Evolutionary conservation across 2,329 filamentous ascomycete species (phyloP).

Genomic region (Coleophoma eucalyptorum): DNA sequence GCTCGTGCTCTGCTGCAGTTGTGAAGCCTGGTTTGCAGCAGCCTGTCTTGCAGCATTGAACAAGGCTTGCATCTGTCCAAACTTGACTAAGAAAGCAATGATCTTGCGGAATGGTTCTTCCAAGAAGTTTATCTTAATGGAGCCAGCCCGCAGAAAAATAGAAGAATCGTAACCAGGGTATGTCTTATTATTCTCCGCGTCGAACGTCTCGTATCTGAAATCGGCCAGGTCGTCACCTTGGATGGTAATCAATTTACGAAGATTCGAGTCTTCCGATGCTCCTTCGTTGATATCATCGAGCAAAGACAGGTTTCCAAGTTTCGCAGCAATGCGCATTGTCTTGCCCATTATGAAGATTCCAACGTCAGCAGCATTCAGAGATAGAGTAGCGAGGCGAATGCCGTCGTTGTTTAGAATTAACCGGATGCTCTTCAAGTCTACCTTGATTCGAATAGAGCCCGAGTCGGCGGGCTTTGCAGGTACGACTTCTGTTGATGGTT

Average conservation of each 20-base stretch:
- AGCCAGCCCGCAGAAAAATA: conserved; percentile 85
- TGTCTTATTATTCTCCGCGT: conserved; percentile 60
- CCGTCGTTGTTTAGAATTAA: conserved; percentile 97
- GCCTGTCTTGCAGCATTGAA: conserved; percentile 97
- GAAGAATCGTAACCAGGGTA: conserved; percentile 96
- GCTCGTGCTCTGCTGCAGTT: conserved; percentile 85
- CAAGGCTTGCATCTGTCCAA: conserved; percentile 98
- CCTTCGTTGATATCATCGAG: conserved; percentile 93
- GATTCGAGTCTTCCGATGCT: conserved; percentile 72
- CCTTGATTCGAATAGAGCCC: conserved; percentile 76
- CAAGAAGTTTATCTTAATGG: conserved; percentile 93
- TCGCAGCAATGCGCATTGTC: conserved; percentile 83
- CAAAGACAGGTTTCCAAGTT: conserved; percentile 81
- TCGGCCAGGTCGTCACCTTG: conserved; percentile 94
- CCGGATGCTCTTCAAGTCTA: conserved; percentile 88
- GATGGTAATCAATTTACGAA: conserved; percentile 88
- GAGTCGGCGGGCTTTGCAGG: conserved; percentile 16
- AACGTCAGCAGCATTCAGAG: conserved; percentile 88
- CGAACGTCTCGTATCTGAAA: conserved; percentile 96
- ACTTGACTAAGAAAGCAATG: conserved; percentile 96
- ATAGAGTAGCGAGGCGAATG: conserved; percentile 86
- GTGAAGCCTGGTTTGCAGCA: conserved; percentile 87
- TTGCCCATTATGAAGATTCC: conserved; percentile 83
- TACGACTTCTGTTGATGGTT: conserved; percentile 30
- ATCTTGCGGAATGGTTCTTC: conserved; percentile 98